Evolutionary conservation across 192 early-diverging fungal genomes (phyloP), one percentile per base, ranked within the genome.

Genomic region (Rhizophagus sp.): DNA sequence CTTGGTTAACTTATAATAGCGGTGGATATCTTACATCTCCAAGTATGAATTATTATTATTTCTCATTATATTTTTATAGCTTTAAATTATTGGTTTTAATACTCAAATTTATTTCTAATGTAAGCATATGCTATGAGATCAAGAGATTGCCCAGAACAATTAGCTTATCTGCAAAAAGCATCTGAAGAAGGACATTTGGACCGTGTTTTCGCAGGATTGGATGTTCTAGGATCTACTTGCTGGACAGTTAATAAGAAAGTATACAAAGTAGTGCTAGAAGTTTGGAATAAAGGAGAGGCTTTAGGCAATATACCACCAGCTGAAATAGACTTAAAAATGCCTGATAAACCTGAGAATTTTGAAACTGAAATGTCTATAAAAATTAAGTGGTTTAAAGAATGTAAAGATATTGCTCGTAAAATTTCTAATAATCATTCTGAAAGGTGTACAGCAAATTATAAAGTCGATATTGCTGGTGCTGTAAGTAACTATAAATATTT

Each of bases 401-500:
- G 89, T 75, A 88, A 87, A 24, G 89, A 87, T 50, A 82, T 93
- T 82, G 84, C 84, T 34, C 85, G 92, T 57, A 88, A 86, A 27
- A 88, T 92, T 66, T 84, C 85, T 52, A 95, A 96, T 80, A 88
- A 93, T 75, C 96, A 95, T 84, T 95, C 94, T 80, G 86, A 92
- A 80, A 91, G 97, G 70, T 97, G 96, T 79, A 92, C 94, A 83
- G 93, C 92, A 76, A 98, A 97, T 86, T 97, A 97, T 88, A 96
- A 96, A 86, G 89, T 99, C 34, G 96, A 97, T 84, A 97, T 97
- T 85, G 97, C 97, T 13, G 84, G 90, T 75, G 93, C 96, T 27
- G 94, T 95, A 90, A 88, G 88, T 85, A 33, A 50, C 52, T 27
- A 13, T 0, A 47, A 44, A 22, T 62, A 33, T 30, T 62, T 34